These are phyloP conservation scores for Arctium minus DNA, from an alignment of 129 eudicot genomes.

Conservation along the genomic window DNA sequence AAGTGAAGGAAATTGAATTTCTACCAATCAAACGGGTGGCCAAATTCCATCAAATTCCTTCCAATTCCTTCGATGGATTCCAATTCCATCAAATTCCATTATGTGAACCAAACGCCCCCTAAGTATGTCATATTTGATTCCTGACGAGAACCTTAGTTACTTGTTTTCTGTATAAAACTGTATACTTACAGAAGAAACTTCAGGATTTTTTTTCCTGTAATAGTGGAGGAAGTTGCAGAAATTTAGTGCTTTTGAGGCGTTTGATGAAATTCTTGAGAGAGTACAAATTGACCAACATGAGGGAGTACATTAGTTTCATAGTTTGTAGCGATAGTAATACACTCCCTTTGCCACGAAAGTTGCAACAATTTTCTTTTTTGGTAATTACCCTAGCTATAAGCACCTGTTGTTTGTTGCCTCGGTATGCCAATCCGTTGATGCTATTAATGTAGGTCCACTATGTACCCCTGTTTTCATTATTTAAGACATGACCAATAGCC, in stretches of 20 bases:
- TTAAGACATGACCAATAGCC: background rate
- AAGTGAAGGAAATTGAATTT: no score
- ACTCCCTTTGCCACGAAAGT: background rate
- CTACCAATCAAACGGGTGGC: no score
- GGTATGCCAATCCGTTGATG: background rate
- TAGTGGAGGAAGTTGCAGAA: background rate
- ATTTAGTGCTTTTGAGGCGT: conserved; percentile 9
- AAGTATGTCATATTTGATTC: no score
- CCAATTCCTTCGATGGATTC: no score
- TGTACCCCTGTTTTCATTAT: background rate
- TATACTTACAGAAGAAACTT: background rate
- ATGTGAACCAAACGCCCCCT: no score
- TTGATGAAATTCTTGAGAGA: conserved; percentile 6
- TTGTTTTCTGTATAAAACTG: background rate
- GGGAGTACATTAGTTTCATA: background rate
- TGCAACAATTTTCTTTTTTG: background rate
- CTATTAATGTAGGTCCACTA: background rate
- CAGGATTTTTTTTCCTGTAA: background rate
- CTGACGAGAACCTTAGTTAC: background rate
- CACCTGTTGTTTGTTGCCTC: background rate
- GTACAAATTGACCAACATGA: background rate
- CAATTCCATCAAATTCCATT: no score
- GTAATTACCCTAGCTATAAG: background rate
- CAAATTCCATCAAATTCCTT: no score
- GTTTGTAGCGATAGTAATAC: background rate